A percentile compares a stretch with the other conserved stretches of the same genome.
Evolutionary conservation across 192 early-diverging fungal genomes (phyloP).

Genomic region (Entomortierella beljakovae): DNA sequence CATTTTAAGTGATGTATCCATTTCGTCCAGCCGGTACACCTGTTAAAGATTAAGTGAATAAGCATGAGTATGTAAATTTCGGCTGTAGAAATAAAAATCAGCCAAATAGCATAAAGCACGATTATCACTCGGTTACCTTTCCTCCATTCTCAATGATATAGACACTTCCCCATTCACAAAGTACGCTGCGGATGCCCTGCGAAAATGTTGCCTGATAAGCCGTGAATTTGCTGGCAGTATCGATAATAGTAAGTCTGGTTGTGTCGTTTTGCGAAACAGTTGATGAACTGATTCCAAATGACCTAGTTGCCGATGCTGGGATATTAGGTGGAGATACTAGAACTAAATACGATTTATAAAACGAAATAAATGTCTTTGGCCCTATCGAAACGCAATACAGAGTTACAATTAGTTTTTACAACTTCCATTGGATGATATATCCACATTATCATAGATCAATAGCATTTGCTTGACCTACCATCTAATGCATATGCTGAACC

Average conservation of each 20-base stretch:
- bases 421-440: too few species aligned
- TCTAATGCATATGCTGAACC: constrained; percentile 95
- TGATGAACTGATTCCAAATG: constrained; percentile 27
- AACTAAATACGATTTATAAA: constrained; percentile 82
- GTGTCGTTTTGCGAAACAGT: constrained; percentile 57
- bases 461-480: constrained; percentile 28
- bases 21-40: constrained; percentile 87
- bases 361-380: constrained; percentile 73
- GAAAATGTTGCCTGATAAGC: constrained; percentile 86
- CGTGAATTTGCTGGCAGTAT: constrained; percentile 92
- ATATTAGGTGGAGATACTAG: constrained; percentile 72
- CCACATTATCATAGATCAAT: too few species aligned
- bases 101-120: too few species aligned
- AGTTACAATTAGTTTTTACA: too few species aligned
- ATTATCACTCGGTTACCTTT: constrained; percentile 64
- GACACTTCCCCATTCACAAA: constrained; percentile 91
- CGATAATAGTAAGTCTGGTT: constrained; percentile 83
- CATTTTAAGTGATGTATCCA: constrained; percentile 86
- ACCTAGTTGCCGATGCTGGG: constrained; percentile 56
- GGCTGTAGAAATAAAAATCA: too few species aligned
- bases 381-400: constrained; percentile 50
- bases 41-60: constrained; percentile 33
- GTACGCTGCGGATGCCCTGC: constrained; percentile 75
- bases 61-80: neutral
- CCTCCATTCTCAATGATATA: constrained; percentile 85